Percentiles rank a stretch among this genome's conserved stretches.
phyloP scores from a whole-genome alignment of 2,329 filamentous ascomycete genomes.

The Diaporthe nobilis region DNA sequence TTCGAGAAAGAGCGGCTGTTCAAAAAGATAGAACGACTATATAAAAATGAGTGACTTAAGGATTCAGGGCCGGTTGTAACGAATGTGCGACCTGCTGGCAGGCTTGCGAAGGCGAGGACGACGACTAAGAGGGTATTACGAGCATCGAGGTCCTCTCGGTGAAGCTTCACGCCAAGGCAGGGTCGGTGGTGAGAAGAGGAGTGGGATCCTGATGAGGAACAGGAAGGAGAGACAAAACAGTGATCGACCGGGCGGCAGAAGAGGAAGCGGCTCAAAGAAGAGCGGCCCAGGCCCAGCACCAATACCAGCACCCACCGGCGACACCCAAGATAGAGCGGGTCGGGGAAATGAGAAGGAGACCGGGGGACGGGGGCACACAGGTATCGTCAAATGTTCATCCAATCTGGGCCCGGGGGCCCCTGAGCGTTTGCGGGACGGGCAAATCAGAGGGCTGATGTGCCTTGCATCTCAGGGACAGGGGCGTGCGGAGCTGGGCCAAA shows the following conservation, averaged over 20 bases:
- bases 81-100: slow-evolving; percentile 72
- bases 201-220: slow-evolving; percentile 39
- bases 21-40: slow-evolving; percentile 37
- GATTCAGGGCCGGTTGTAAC: slow-evolving; percentile 54
- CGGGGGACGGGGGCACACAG: slow-evolving; percentile 37
- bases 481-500: slow-evolving; percentile 39
- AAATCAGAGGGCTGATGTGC: slow-evolving; percentile 41
- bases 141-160: slow-evolving; percentile 41
- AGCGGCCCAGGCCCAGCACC: slow-evolving; percentile 35
- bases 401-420: slow-evolving; percentile 38
- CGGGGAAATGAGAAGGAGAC: slow-evolving; percentile 42
- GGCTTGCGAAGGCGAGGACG: slow-evolving; percentile 53
- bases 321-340: slow-evolving; percentile 34
- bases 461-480: slow-evolving; percentile 39
- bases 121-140: slow-evolving; percentile 30
- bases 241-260: slow-evolving; percentile 39
- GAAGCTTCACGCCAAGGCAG: slow-evolving; percentile 42
- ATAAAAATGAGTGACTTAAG: slow-evolving; percentile 52
- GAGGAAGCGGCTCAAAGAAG: slow-evolving; percentile 38
- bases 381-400: slow-evolving; percentile 39
- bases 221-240: slow-evolving; percentile 39
- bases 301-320: slow-evolving; percentile 33
- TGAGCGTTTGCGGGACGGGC: slow-evolving; percentile 34
- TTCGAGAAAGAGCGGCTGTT: slow-evolving; percentile 41
- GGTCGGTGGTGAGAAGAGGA: slow-evolving; percentile 40